Base-by-base conservation (phyloP, 2,329 filamentous ascomycete species). In the Beauveria sp. region DNA sequence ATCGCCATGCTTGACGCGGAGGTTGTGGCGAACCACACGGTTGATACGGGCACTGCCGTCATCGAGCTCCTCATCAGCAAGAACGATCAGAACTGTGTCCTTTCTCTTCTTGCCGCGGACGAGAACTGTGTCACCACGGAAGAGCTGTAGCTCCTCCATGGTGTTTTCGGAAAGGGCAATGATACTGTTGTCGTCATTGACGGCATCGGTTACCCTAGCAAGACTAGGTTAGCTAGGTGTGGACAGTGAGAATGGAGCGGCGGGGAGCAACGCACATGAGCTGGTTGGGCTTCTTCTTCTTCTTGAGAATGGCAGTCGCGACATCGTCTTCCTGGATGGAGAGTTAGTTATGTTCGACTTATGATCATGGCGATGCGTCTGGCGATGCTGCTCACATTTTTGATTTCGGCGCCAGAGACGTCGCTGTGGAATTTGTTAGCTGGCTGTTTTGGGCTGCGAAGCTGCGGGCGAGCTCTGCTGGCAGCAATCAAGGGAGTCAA, bases 221-320 rank as follows among this genome's bases (percentile, higher is more conserved):
- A 55, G n/a, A 73, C 64, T 63, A 65, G 63, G 40, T 47, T 52
- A 63, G 65, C 43, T 61, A 55, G 41, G 57, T 22, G 34, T 46
- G 8, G 34, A 41, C 30, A 26, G 14, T 18, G 28, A 8, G 20
- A 26, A 30, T 41, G 18, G 28, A 16, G 37, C 43, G 26, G 54
- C 12, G 55, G 51, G 58, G 41, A 28, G 66, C 69, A 76, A 55
- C 88, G 76, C 83, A 96, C 92, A 99, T 96, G 76, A 99, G 80
- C 73, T 93, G 96, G 80, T 99, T 99, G 70, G 92, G 92, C 91
- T 99, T 99, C 92, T 99, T 99, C 89, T 99, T 99, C 85, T 97
- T 97, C 83, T 97, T 97, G 72, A 99, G 85, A 70, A 99, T 99
- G 68, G 94, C 94, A 51, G 94, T 99, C 58, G 94, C 86, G 64